phyloP scores from a whole-genome alignment of 1,139 yeast genomes.

The Yamadazyma atmosphaerica region DNA sequence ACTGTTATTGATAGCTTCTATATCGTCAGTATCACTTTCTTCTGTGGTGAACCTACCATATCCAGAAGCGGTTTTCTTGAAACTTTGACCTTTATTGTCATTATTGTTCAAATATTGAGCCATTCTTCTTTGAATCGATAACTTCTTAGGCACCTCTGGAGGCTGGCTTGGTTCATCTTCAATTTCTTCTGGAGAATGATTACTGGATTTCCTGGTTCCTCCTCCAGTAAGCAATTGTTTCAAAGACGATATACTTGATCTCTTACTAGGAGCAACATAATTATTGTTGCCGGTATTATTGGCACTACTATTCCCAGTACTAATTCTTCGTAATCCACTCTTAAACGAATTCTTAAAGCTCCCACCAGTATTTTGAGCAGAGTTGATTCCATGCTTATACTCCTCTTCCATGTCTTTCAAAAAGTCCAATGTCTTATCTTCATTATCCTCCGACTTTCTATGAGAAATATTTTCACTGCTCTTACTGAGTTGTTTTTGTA shows the following conservation, averaged over 20 bases:
- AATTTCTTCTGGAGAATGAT: conserved; percentile 8
- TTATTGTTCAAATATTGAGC: conserved; percentile 54
- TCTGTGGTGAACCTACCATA: conserved; percentile 70
- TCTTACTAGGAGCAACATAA: conserved; percentile 23
- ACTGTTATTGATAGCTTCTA: conserved; percentile 36
- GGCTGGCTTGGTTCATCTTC: conserved; percentile 9
- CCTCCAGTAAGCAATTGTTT: conserved; percentile 47
- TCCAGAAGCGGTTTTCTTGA: conserved; percentile 64
- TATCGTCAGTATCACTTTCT: conserved; percentile 34
- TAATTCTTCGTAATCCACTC: conserved; percentile 37
- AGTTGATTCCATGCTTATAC: conserved; percentile 5
- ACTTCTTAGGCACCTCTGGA: conserved; percentile 23
- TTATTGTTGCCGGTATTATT: conserved; percentile 20
- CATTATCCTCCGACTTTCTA: conserved; percentile 20
- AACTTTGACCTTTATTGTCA: conserved; percentile 32
- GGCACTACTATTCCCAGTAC: conserved; percentile 36
- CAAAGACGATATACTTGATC: conserved; percentile 42
- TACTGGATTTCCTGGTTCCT: conserved; percentile 12
- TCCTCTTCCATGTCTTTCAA: conserved; percentile 50
- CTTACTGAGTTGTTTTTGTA: conserved; percentile 34
- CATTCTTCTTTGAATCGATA: conserved; percentile 67
- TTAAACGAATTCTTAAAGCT: conserved; percentile 39
- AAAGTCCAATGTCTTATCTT: conserved; percentile 50
- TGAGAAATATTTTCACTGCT: conserved; percentile 20
- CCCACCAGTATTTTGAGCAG: conserved; percentile 44